These are phyloP conservation scores for Naganishia friedmannii DNA, from an alignment of 768 basidiomycete species.

Conservation along the genomic window DNA sequence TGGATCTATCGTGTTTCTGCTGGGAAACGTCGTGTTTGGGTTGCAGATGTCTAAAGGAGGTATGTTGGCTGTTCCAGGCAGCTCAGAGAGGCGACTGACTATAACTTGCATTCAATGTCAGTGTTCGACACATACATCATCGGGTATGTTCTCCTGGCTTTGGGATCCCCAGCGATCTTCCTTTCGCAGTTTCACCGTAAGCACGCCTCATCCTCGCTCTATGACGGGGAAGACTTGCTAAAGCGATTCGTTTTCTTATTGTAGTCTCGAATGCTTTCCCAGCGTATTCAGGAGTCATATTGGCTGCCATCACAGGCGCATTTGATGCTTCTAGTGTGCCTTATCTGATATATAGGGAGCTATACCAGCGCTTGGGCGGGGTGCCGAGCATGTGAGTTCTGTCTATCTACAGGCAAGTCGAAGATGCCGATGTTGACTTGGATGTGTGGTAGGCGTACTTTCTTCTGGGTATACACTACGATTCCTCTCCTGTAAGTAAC, in stretches of 20 bases:
- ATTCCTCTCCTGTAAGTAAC: slow-evolving; percentile 48
- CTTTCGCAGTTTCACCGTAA: slow-evolving; percentile 52
- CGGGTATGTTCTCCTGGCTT: slow-evolving; percentile 51
- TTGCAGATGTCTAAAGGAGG: slow-evolving; percentile 38
- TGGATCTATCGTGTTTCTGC: slow-evolving; percentile 48
- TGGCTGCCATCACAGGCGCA: slow-evolving; percentile 53
- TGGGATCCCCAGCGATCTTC: slow-evolving; percentile 54
- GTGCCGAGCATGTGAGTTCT: slow-evolving; percentile 34
- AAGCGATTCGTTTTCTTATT: neutral
- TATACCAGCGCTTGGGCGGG: slow-evolving; percentile 38
- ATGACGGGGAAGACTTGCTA: neutral
- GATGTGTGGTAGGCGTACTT: slow-evolving; percentile 37
- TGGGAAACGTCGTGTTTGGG: slow-evolving; percentile 50
- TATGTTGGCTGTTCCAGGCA: slow-evolving; percentile 28
- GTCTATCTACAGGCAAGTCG: neutral
- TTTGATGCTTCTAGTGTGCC: slow-evolving; percentile 53
- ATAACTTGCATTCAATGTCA: slow-evolving; percentile 13
- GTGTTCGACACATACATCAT: slow-evolving; percentile 49
- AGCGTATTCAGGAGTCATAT: slow-evolving; percentile 50
- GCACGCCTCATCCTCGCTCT: slow-evolving; percentile 2
- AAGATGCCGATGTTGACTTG: neutral
- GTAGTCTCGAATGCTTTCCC: slow-evolving; percentile 54
- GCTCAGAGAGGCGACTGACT: neutral
- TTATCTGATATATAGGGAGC: slow-evolving; percentile 47
- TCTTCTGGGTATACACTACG: slow-evolving; percentile 51